phyloP scores from a whole-genome alignment of 306 rosid species.

The Glycine tomentella region DNA sequence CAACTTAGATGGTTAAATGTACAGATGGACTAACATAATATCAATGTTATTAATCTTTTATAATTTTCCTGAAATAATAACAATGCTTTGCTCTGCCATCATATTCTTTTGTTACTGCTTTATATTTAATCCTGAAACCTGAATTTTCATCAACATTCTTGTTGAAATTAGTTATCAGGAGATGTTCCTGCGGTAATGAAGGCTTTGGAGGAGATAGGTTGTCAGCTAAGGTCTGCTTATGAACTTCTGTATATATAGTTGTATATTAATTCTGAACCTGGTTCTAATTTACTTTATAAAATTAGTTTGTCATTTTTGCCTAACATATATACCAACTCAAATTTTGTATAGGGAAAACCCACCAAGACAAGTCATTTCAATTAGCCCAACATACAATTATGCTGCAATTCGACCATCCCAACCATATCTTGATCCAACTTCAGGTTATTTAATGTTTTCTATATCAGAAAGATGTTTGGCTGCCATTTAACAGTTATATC shows the following conservation, averaged over 20 bases:
- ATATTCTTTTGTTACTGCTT: not conserved
- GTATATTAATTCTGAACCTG: constrained; percentile 5
- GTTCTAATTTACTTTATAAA: constrained; percentile 22
- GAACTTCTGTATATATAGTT: constrained; percentile 24
- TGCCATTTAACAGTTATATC: constrained; percentile 64
- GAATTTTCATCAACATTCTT: constrained; percentile 35
- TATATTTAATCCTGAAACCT: constrained; percentile 30
- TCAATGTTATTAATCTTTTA: not conserved
- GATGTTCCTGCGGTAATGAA: constrained; percentile 79
- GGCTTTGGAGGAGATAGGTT: constrained; percentile 90
- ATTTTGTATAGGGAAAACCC: constrained; percentile 77
- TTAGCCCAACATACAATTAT: constrained; percentile 88
- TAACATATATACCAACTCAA: constrained; percentile 19
- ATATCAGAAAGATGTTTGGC: constrained; percentile 50
- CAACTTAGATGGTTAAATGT: not conserved
- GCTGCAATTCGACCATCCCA: constrained; percentile 74
- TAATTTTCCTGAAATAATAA: not conserved
- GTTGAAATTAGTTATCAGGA: constrained; percentile 78
- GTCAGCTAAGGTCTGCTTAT: constrained; percentile 77
- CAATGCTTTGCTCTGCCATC: too few species aligned
- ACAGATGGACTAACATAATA: constrained; percentile 22
- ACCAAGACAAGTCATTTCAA: constrained; percentile 86
- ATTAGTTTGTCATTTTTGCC: constrained; percentile 39
- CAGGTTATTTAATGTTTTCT: constrained; percentile 84
- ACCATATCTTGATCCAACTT: constrained; percentile 73